phyloP scores from a whole-genome alignment of 1,139 yeast species.

The Suhomyces atakaporum region DNA sequence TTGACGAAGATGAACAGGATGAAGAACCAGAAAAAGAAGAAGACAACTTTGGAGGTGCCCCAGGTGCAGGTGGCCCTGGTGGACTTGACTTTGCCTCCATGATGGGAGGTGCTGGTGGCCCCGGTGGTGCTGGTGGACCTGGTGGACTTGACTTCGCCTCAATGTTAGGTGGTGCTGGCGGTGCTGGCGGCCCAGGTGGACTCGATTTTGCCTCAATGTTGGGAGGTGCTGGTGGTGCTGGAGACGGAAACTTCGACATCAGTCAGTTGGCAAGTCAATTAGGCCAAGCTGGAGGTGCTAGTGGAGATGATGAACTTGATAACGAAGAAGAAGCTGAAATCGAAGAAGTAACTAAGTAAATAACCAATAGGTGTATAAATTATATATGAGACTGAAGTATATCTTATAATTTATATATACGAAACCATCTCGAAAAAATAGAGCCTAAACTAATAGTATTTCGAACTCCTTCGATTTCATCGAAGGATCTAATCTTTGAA shows the following conservation, averaged over 20 bases:
- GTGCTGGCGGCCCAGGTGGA: slow-evolving; percentile 37
- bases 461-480: not conserved
- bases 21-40: slow-evolving; percentile 48
- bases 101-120: slow-evolving; percentile 26
- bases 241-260: slow-evolving; percentile 29
- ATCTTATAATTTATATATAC: not conserved
- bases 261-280: slow-evolving; percentile 46
- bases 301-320: slow-evolving; percentile 30
- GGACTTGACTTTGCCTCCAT: slow-evolving; percentile 29
- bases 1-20: slow-evolving; percentile 33
- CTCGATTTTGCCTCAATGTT: slow-evolving; percentile 25
- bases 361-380: not conserved
- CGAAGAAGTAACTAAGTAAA: slow-evolving; percentile 20
- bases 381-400: not conserved
- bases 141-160: slow-evolving; percentile 27
- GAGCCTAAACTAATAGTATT: not conserved
- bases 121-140: slow-evolving; percentile 29
- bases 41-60: slow-evolving; percentile 28
- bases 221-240: slow-evolving; percentile 27
- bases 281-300: slow-evolving; percentile 40
- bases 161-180: slow-evolving; percentile 30
- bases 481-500: too few species aligned
- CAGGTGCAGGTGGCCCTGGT: slow-evolving; percentile 35
- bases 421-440: slow-evolving; percentile 5
- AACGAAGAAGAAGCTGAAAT: slow-evolving; percentile 35